These are phyloP conservation scores for Symbiotaphrina buchneri DNA, from an alignment of 495 filamentous ascomycete genomes.

Conservation along the genomic window DNA sequence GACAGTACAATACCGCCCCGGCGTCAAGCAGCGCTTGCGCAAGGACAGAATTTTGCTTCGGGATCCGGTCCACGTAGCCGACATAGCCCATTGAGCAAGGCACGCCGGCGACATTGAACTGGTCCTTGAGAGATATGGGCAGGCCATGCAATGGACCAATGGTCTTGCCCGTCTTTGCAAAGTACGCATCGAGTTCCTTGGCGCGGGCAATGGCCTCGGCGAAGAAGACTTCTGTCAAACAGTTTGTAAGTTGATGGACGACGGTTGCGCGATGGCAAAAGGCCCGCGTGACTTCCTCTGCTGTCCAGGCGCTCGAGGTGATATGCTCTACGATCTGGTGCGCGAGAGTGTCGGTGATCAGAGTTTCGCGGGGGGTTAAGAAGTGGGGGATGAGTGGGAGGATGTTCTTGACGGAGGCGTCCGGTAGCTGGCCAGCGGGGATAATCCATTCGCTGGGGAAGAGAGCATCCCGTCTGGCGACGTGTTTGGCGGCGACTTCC, in stretches of 20 bases:
- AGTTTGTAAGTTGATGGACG: conserved; percentile 33
- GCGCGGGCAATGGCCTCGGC: conserved; percentile 35
- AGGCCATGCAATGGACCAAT: conserved; percentile 18
- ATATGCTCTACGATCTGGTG: not conserved
- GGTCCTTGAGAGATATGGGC: conserved; percentile 13
- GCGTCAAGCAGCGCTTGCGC: not conserved
- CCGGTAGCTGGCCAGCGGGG: no score
- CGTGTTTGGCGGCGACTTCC: no score
- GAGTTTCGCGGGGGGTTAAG: no score
- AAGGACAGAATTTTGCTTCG: not conserved
- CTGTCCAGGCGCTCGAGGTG: not conserved
- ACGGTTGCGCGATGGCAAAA: conserved; percentile 33
- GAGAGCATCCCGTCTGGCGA: no score
- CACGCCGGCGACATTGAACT: conserved; percentile 4
- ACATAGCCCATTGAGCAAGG: conserved; percentile 4
- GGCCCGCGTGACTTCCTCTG: conserved; percentile 24
- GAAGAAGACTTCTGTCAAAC: conserved; percentile 41
- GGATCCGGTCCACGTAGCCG: conserved; percentile 3
- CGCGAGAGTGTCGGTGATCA: no score
- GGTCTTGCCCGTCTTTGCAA: conserved; percentile 19
- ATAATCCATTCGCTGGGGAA: no score
- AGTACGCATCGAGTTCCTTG: conserved; percentile 31
- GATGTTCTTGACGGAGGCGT: no score
- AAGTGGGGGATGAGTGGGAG: no score
- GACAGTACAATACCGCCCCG: conserved; percentile 17